Base-by-base conservation (phyloP, 148 eudicot species). In the Polygonum aviculare region DNA sequence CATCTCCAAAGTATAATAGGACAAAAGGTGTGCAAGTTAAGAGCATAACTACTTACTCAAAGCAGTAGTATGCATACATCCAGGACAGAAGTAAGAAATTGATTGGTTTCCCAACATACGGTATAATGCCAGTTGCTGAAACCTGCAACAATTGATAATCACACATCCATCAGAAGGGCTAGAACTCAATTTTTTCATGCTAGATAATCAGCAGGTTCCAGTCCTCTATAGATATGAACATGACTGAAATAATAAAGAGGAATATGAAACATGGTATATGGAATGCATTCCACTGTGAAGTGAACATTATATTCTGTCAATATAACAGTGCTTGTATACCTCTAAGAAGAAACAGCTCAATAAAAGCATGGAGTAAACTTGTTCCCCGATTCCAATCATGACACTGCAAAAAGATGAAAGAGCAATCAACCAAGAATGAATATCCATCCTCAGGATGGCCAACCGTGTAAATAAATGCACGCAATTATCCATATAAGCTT, bases 1-100 rank as follows among this genome's bases (percentile, higher is more conserved):
- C 55, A 47, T 69, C 49, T 33, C 9, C 73, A 70, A 50, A 31
- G 72, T 0, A 65, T 15, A 21, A 19, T 65, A 65, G 39, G 69
- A 52, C 7, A 41, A 76, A 21, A 41, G n/a, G 39, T 60, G 26
- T 33, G 60, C 35, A 78, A 57, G 0, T 55, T 38, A 79, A 49
- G 69, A 49, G 69, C 54, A 74, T 75, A 59, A 80, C 41, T 67
- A 90, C 99, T 65, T 87, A 95, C 99, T 95, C 99, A 74, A 95
- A 93, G 79, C 98, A 93, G 81, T 95, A 95, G 76, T 95, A 95
- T 26, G 98, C 99, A 78, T 95, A 95, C 93, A 95, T 89, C 99
- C 99, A 95, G 60, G 94, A 88, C 79, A 93, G 87, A 48, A 95
- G 94, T 73, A 95, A 72, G 82, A 93, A 89, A 83, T 93, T 89